A percentile compares a stretch with the other conserved stretches of the same genome.
Evolutionary conservation across 129 eudicot species (phyloP).

Genomic region (Saposhnikovia divaricata): DNA sequence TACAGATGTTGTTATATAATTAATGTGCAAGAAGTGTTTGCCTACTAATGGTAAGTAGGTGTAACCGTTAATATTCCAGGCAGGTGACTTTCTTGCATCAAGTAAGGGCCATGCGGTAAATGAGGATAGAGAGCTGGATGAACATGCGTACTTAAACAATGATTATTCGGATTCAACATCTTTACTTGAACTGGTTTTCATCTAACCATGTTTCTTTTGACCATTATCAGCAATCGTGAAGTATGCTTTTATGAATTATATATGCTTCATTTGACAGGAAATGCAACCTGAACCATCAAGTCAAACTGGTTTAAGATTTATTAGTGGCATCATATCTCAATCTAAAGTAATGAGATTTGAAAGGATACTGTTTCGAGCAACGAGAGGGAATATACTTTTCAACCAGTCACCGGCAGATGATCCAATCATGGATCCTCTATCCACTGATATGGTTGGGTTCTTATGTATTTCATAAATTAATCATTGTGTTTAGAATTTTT

Average conservation of each 20-base stretch:
- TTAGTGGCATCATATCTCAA: conserved; percentile 80
- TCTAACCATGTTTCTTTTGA: neutral
- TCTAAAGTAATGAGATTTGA: conserved; percentile 78
- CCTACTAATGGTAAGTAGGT: neutral
- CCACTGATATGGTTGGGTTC: conserved; percentile 74
- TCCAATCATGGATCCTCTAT: conserved; percentile 68
- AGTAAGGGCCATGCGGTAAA: conserved; percentile 45
- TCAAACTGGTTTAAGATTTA: conserved; percentile 79
- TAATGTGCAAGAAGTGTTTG: neutral
- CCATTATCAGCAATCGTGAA: neutral
- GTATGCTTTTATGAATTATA: conserved; percentile 1
- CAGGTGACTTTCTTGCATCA: conserved; percentile 78
- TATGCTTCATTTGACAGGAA: conserved; percentile 49
- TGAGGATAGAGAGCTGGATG: conserved; percentile 76
- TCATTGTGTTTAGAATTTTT: neutral
- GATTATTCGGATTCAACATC: conserved; percentile 69
- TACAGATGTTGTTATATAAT: neutral
- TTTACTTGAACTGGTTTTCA: conserved; percentile 75
- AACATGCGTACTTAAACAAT: conserved; percentile 46
- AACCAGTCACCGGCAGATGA: conserved; percentile 90
- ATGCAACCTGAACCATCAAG: conserved; percentile 56
- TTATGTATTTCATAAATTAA: conserved; percentile 2
- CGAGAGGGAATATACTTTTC: conserved; percentile 96
- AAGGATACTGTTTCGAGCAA: conserved; percentile 94
- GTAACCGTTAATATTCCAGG: conserved; percentile 43